Percentiles rank a stretch among this genome's conserved stretches.
Evolutionary conservation across 169 alveolate genomes (phyloP).

Genomic region (Cryptosporidium xiaoi): DNA sequence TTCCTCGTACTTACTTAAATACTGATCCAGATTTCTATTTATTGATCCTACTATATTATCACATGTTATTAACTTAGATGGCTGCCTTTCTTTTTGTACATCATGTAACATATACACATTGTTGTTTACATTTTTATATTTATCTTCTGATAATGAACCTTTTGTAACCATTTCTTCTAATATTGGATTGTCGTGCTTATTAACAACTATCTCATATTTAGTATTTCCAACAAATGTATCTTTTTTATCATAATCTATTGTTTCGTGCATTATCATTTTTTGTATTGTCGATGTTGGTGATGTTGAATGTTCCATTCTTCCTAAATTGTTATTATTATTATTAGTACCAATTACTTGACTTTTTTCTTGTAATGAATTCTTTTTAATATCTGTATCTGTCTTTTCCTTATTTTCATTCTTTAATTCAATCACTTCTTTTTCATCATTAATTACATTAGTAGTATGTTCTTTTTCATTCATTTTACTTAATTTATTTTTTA

Average conservation of each 20-base stretch:
- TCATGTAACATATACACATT: constrained; percentile 53
- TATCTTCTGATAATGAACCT: not conserved
- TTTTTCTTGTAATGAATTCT: not conserved
- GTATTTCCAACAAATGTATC: constrained; percentile 44
- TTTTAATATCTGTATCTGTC: not conserved
- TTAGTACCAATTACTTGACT: not conserved
- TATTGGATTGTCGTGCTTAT: constrained; percentile 32
- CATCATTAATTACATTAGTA: not conserved
- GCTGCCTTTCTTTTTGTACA: constrained; percentile 52
- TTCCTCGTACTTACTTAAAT: constrained; percentile 2
- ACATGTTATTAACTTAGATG: constrained; percentile 47
- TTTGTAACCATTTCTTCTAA: no score
- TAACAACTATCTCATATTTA: constrained; percentile 29
- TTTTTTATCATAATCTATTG: not conserved
- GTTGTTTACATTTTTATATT: not conserved
- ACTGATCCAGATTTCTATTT: constrained; percentile 9
- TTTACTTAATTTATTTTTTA: constrained; percentile 13
- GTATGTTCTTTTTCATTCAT: not conserved
- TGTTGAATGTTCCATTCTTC: constrained; percentile 19
- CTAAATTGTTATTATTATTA: not conserved
- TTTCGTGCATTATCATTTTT: constrained; percentile 1
- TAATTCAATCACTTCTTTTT: not conserved
- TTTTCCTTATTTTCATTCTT: not conserved
- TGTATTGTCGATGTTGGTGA: constrained; percentile 27
- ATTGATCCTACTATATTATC: constrained; percentile 28